Base-by-base conservation (phyloP, 2,329 filamentous ascomycete species). In the Neofusicoccum cordaticola region DNA sequence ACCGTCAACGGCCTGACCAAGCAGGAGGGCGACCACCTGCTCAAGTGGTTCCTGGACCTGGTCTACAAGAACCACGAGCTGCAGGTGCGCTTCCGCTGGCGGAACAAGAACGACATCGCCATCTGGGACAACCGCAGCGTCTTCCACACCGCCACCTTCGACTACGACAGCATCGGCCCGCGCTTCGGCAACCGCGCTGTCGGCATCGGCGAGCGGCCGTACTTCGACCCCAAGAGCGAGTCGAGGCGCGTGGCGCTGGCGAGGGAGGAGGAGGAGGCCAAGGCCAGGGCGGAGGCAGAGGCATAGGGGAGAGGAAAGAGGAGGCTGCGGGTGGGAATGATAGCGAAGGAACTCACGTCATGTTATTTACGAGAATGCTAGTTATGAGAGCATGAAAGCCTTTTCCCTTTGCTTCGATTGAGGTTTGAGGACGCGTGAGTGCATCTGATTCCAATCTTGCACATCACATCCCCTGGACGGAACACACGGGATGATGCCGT, bases 91-190 rank as follows among this genome's bases (percentile, higher is more conserved):
- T 78, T 81, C 68, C 76, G 79, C 67, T 85, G 82, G 83, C 73
- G 77, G 71, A 81, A 81, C 66, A 67, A 72, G 66, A 82, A 84
- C 67, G 81, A 83, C 69, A 74, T 83, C 70, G 83, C 86, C 1
- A 87, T 90, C 67, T 90, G 88, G 88, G 88, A 90, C 71, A 90
- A 90, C 66, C 76, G 85, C 6, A 83, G 82, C 62, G 82, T 78
- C 0, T 87, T 84, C 73, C 86, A 88, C 68, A 83, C 82, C 42
- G 86, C 86, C 0, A 89, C 86, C 0, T 88, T 85, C 67, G 88
- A 90, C 68, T 89, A 89, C 50, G 80, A 81, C 13, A 79, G 78
- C 12, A 78, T 82, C 34, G 85, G 84, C 0, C 78, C 82, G 31
- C 76, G 86, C 53, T 78, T 80, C 57, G 81, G 84, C 31, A 80